A percentile compares a stretch with the other conserved stretches of the same genome.
phyloP scores from a whole-genome alignment of 768 basidiomycete genomes.

The Auriscalpium microsporum region DNA sequence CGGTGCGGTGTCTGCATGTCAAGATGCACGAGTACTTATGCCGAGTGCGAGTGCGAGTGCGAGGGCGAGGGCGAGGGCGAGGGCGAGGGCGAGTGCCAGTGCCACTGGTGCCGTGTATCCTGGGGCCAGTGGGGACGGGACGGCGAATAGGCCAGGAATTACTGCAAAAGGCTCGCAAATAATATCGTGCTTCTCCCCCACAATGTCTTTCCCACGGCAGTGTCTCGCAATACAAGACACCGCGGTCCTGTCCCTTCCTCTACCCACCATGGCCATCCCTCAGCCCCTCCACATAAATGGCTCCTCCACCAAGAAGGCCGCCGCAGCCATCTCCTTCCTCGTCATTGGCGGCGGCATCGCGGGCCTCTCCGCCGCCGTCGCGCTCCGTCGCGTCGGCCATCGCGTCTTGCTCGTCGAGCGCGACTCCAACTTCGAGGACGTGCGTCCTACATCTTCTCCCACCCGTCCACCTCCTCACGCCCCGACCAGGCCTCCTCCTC shows the following conservation, averaged over 20 bases:
- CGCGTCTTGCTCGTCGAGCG: conserved; percentile 26
- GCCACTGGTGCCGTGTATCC: too few relatives aligned
- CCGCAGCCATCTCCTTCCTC: conserved; percentile 22
- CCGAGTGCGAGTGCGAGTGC: too few relatives aligned
- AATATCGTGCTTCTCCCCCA: not conserved
- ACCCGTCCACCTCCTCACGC: not conserved
- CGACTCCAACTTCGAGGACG: conserved; percentile 19
- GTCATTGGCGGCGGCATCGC: conserved; percentile 27
- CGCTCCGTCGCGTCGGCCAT: conserved; percentile 29
- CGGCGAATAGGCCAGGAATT: too few relatives aligned
- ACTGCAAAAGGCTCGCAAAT: too few relatives aligned
- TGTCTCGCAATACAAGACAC: not conserved
- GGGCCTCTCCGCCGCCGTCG: conserved; percentile 29
- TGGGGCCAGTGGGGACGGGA: too few relatives aligned
- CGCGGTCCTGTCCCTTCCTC: not conserved
- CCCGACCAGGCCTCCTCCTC: conserved; percentile 3
- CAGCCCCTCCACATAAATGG: not conserved
- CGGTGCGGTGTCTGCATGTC: too few relatives aligned
- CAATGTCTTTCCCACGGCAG: not conserved
- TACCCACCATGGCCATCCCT: not conserved
- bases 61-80: too few relatives aligned
- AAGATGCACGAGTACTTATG: too few relatives aligned
- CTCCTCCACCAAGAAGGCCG: conserved; percentile 8
- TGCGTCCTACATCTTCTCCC: conserved; percentile 9
- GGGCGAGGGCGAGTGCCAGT: too few relatives aligned